A percentile compares a stretch with the other conserved stretches of the same genome.
These are phyloP conservation scores for Amesomyces nigricolor DNA, from an alignment of 2,329 filamentous ascomycete species.

Conservation along the genomic window DNA sequence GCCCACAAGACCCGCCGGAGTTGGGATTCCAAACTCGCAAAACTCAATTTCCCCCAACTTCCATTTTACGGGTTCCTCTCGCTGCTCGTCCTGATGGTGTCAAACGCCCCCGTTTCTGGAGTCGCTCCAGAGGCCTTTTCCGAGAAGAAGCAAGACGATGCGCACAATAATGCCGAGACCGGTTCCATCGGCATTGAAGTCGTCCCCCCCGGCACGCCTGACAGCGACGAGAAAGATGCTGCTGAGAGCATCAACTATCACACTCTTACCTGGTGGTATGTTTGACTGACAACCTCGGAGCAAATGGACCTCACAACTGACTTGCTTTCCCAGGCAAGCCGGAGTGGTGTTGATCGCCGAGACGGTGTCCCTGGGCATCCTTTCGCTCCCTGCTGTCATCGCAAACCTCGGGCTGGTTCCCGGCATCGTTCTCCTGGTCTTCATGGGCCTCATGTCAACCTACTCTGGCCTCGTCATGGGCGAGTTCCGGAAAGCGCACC, in stretches of 20 bases:
- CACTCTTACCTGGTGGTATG: slow-evolving; percentile 19
- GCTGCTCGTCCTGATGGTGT: slow-evolving; percentile 6
- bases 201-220: background rate
- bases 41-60: background rate
- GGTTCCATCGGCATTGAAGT: background rate
- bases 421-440: slow-evolving; percentile 65
- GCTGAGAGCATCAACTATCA: slow-evolving; percentile 16
- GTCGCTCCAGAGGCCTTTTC: slow-evolving; percentile 2
- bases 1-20: background rate
- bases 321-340: slow-evolving; percentile 35
- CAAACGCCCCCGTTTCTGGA: slow-evolving; percentile 1
- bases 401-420: slow-evolving; percentile 66
- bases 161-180: background rate
- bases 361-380: slow-evolving; percentile 46
- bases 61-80: background rate
- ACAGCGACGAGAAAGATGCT: slow-evolving; percentile 1
- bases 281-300: background rate
- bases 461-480: slow-evolving; percentile 51
- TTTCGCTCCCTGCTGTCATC: slow-evolving; percentile 72
- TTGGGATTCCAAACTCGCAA: background rate
- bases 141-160: slow-evolving; percentile 6
- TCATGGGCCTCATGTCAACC: slow-evolving; percentile 62
- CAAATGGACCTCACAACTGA: background rate
- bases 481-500: slow-evolving; percentile 66
- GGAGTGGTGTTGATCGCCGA: slow-evolving; percentile 41